Conservation (phyloP, 768 basidiomycete species). For the Cubamyces sp. region DNA sequence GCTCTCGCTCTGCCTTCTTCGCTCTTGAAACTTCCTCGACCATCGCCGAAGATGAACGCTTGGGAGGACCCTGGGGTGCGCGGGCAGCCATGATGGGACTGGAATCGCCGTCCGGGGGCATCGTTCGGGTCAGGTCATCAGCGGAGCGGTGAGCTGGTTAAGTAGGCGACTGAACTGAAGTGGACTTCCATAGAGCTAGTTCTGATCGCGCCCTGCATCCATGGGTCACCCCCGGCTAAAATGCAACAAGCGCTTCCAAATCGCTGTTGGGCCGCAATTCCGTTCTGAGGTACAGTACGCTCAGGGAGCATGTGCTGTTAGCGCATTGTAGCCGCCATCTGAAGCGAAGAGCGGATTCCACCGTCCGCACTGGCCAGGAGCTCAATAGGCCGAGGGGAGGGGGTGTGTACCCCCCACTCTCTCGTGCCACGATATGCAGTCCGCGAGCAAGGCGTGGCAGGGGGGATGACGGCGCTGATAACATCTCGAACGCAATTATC, state of each 20-base stretch:
- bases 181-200: conserved; percentile 10
- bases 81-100: conserved; percentile 15
- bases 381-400: too few relatives aligned
- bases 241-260: conserved; percentile 3
- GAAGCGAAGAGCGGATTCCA: conserved; percentile 1
- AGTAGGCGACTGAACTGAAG: conserved; percentile 21
- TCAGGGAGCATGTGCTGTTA: neutral
- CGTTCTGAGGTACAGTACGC: neutral
- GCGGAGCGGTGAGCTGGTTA: conserved; percentile 8
- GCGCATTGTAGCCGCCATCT: neutral
- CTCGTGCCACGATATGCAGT: neutral
- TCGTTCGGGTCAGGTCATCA: conserved; percentile 15
- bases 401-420: neutral
- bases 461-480: neutral
- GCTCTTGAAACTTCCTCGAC: conserved; percentile 26
- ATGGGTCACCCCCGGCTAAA: conserved; percentile 6
- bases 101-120: conserved; percentile 24
- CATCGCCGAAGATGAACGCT: conserved; percentile 3
- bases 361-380: too few relatives aligned
- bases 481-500: neutral
- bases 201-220: conserved; percentile 16
- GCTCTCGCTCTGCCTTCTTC: conserved; percentile 35
- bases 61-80: conserved; percentile 8
- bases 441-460: conserved; percentile 5
- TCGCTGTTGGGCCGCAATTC: neutral